Percentiles rank a stretch among this genome's conserved stretches.
phyloP scores from a whole-genome alignment of 2,329 filamentous ascomycete genomes.

The Penicillium paneum region DNA sequence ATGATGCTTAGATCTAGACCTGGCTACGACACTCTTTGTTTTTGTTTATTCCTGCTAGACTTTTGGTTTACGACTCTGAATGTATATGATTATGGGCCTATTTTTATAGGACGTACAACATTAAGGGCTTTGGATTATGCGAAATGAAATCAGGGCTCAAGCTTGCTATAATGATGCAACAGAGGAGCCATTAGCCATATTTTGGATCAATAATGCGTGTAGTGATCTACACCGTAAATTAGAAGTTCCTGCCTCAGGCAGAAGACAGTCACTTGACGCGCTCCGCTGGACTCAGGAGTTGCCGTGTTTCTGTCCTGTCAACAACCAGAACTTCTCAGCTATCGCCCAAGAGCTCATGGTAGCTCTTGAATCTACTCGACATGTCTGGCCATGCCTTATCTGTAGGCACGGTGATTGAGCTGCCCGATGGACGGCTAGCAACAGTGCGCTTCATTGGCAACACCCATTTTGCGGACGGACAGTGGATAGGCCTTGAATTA shows the following conservation, averaged over 20 bases:
- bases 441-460: conserved; percentile 77
- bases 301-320: conserved; percentile 1
- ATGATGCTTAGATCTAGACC: conserved; percentile 6
- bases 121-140: not conserved
- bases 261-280: conserved; percentile 11
- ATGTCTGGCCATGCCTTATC: conserved; percentile 32
- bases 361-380: conserved; percentile 7
- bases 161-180: not conserved
- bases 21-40: not conserved
- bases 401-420: conserved; percentile 70
- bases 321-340: conserved; percentile 8
- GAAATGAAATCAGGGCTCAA: not conserved
- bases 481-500: conserved; percentile 89
- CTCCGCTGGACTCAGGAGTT: conserved; percentile 16
- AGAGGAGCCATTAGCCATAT: not conserved
- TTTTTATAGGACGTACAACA: not conserved
- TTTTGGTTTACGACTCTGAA: conserved; percentile 4
- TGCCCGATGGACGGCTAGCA: conserved; percentile 73
- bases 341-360: conserved; percentile 13
- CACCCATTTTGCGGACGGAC: conserved; percentile 74
- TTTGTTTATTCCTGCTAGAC: conserved; percentile 6
- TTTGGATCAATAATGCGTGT: not conserved
- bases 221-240: not conserved
- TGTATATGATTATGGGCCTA: conserved; percentile 1
- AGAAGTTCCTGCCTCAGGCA: conserved; percentile 20